Percentiles rank a stretch among this genome's conserved stretches.
phyloP scores from a whole-genome alignment of 345 rosid species.

The Pelargonium nanum region DNA sequence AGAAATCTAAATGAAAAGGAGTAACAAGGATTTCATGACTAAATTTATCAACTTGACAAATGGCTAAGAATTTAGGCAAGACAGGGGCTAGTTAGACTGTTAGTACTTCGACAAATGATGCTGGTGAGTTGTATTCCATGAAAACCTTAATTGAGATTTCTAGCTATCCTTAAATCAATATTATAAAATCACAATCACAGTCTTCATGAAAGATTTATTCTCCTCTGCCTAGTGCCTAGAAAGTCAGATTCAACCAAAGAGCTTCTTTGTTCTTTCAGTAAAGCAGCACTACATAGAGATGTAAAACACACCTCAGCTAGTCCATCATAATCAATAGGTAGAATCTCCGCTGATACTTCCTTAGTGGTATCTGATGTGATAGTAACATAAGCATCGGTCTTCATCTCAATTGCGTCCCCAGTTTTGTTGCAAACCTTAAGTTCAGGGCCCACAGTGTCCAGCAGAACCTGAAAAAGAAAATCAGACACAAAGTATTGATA shows the following conservation, averaged over 20 bases:
- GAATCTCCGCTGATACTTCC: conserved; percentile 14
- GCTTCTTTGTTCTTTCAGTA: neutral
- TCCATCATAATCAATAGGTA: conserved; percentile 20
- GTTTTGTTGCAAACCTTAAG: conserved; percentile 21
- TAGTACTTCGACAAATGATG: too few species aligned
- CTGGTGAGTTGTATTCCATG: too few species aligned
- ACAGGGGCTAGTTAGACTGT: too few species aligned
- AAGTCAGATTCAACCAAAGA: neutral
- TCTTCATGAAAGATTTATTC: too few species aligned
- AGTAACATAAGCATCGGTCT: conserved; percentile 15
- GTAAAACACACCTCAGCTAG: conserved; percentile 17
- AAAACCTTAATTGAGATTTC: too few species aligned
- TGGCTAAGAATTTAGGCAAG: too few species aligned
- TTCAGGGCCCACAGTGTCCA: conserved; percentile 31
- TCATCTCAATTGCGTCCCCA: conserved; percentile 17
- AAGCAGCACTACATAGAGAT: neutral
- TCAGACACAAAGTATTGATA: neutral
- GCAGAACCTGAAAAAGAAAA: conserved; percentile 19
- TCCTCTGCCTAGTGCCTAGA: too few species aligned
- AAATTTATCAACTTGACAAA: too few species aligned
- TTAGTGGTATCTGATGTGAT: conserved; percentile 21
- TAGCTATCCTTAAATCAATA: too few species aligned
- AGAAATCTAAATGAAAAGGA: neutral
- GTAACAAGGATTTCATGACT: too few species aligned
- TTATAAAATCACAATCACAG: too few species aligned